A percentile compares a stretch with the other conserved stretches of the same genome.
These are phyloP conservation scores for Cladochytrium replicatum DNA, from an alignment of 192 early-diverging fungal genomes.

Conservation along the genomic window DNA sequence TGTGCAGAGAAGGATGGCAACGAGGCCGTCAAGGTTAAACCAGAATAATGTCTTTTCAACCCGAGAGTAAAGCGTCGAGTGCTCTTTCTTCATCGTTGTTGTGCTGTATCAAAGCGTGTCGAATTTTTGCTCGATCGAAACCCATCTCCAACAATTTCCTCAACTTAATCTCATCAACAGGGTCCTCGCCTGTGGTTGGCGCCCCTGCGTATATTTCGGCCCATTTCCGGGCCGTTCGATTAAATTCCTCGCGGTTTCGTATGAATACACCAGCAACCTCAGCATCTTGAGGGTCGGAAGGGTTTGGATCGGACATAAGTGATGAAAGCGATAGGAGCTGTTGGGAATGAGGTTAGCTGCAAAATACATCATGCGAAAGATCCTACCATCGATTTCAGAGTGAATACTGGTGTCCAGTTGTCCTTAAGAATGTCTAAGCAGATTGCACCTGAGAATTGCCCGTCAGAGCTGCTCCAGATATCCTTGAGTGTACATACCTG, in stretches of 20 bases:
- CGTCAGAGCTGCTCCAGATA: neutral
- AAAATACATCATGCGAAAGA: too few species aligned
- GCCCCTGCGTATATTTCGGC: too few species aligned
- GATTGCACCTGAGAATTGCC: conserved; percentile 19
- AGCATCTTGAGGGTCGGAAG: conserved; percentile 47
- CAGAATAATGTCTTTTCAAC: too few species aligned
- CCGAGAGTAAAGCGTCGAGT: conserved; percentile 35
- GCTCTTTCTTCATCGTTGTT: conserved; percentile 34
- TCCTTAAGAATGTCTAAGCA: conserved; percentile 48
- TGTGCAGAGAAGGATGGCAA: too few species aligned
- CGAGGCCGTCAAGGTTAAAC: too few species aligned
- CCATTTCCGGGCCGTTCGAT: too few species aligned
- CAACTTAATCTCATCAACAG: too few species aligned
- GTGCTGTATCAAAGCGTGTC: conserved; percentile 22
- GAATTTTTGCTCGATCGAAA: conserved; percentile 33
- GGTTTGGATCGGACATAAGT: conserved; percentile 38
- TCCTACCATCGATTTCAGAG: conserved; percentile 41
- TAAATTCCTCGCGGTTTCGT: too few species aligned
- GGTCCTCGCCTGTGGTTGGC: too few species aligned
- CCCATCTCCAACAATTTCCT: conserved; percentile 42
- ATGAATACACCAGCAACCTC: too few species aligned
- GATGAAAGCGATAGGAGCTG: conserved; percentile 41
- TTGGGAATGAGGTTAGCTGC: too few species aligned
- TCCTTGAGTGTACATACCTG: conserved; percentile 34
- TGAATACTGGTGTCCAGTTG: conserved; percentile 44